A percentile compares a stretch with the other conserved stretches of the same genome.
These are phyloP conservation scores for Crithidia expoeki DNA, from an alignment of 208 protist species.

Conservation along the genomic window DNA sequence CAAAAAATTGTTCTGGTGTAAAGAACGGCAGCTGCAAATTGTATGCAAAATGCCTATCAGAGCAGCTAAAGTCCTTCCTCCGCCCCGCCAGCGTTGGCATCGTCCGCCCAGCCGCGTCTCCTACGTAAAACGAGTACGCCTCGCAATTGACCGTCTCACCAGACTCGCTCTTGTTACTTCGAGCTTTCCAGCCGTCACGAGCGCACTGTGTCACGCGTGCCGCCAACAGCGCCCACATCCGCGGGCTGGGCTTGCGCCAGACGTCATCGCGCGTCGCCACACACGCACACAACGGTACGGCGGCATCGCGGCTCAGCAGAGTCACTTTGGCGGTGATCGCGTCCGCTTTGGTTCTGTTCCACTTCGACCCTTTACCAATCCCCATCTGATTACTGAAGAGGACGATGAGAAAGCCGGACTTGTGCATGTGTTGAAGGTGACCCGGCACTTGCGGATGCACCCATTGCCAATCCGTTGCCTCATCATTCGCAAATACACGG, in stretches of 20 bases:
- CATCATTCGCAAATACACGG: constrained; percentile 62
- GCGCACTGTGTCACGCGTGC: constrained; percentile 38
- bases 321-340: constrained; percentile 60
- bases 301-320: constrained; percentile 34
- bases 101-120: constrained; percentile 91
- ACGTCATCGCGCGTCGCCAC: constrained; percentile 75
- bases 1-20: constrained; percentile 92
- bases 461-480: constrained; percentile 73
- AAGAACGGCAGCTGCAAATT: constrained; percentile 89
- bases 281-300: constrained; percentile 78
- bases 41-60: constrained; percentile 89
- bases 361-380: constrained; percentile 56
- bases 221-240: constrained; percentile 87
- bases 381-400: constrained; percentile 94
- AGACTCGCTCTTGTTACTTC: neutral
- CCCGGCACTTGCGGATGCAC: constrained; percentile 44
- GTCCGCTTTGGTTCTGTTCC: constrained; percentile 63
- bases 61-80: constrained; percentile 93
- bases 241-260: constrained; percentile 88
- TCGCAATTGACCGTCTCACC: constrained; percentile 24
- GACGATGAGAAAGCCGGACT: constrained; percentile 79
- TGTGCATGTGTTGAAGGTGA: constrained; percentile 53
- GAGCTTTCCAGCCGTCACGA: neutral
- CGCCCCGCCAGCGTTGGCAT: constrained; percentile 55
- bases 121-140: constrained; percentile 85